Evolutionary conservation across 352 stramenopile genomes (phyloP), one percentile per base, ranked within the genome.

Genomic region (Achlya hypogyna): DNA sequence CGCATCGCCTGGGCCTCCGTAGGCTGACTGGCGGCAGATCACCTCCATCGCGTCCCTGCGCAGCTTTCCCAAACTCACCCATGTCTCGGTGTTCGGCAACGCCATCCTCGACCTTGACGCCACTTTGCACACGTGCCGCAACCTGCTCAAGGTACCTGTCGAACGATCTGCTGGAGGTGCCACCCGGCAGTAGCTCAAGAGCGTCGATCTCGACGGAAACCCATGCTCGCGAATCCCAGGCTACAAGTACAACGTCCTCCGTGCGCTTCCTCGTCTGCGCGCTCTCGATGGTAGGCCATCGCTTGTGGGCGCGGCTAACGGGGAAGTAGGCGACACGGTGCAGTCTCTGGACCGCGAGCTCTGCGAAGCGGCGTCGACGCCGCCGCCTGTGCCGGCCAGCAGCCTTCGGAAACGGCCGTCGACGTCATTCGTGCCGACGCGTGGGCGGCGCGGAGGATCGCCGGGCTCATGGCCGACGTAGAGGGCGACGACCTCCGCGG

Each of bases 161-260:
- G 65, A 45, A 16, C 20, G 34, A 62, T 18, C 4, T 10, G 59
- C 12, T 20, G 20, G 34, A 25, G n/a, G 29, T 53, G 35, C 20
- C 10, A 38, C 28, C 25, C 12, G 22, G 49, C 12, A 18, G 31
- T 65, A 91, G 83, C 72, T 93, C 3, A 81, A 80, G 14, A 75
- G 76, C 4, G 56, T 93, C 16, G 84, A 93, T 68, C 71, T 93
- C 0, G 84, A 82, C 5, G 84, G 81, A 6, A 93, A 93, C 32
- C 82, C 82, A 16, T 93, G 82, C 62, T 83, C 84, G 0, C 71
- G 75, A 5, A 62, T 76, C 0, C 76, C 82, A 23, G 77, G 79
- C 14, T 93, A 89, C 72, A 93, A 93, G 63, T 93, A 90, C 54
- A 70, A 78, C 29, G 76, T 88, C 28, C 69, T 93, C 12, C 73